Conservation (phyloP, 2,329 filamentous ascomycete genomes). For the Aspergillus oerlinghausenensis region DNA sequence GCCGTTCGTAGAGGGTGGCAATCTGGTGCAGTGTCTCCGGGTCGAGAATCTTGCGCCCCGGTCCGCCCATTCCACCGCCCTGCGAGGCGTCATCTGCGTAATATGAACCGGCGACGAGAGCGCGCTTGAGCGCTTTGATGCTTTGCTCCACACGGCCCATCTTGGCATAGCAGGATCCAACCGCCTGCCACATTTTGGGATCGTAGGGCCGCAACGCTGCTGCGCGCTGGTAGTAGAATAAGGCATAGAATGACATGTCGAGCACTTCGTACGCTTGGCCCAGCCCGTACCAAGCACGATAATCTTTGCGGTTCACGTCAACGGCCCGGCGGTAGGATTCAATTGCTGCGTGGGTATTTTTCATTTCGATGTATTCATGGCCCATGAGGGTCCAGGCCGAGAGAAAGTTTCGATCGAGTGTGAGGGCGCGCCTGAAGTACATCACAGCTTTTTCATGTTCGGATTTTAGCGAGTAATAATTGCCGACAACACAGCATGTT, state of each 20-base stretch:
- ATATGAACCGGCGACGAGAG: conserved; percentile 80
- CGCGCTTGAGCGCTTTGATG: conserved; percentile 91
- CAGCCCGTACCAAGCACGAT: conserved; percentile 95
- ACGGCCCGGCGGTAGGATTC: conserved; percentile 94
- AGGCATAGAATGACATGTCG: conserved; percentile 94
- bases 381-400: conserved; percentile 99
- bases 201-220: conserved; percentile 92
- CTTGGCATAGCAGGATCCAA: conserved; percentile 85
- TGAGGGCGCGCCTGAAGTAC: conserved; percentile 91
- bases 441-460: conserved; percentile 97
- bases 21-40: conserved; percentile 89
- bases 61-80: conserved; percentile 8
- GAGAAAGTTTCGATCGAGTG: conserved; percentile 81
- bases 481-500: conserved; percentile 93
- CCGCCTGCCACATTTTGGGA: conserved; percentile 97
- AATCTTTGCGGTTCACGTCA: conserved; percentile 92
- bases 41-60: conserved; percentile 62
- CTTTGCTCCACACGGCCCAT: conserved; percentile 84
- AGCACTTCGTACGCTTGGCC: conserved; percentile 97
- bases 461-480: conserved; percentile 92
- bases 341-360: conserved; percentile 96
- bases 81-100: conserved; percentile 50
- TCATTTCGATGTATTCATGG: conserved; percentile 97
- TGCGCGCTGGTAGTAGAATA: conserved; percentile 97
- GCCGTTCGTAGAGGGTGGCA: conserved; percentile 77